phyloP scores from a whole-genome alignment of 306 rosid genomes.

The Fragaria vesca region DNA sequence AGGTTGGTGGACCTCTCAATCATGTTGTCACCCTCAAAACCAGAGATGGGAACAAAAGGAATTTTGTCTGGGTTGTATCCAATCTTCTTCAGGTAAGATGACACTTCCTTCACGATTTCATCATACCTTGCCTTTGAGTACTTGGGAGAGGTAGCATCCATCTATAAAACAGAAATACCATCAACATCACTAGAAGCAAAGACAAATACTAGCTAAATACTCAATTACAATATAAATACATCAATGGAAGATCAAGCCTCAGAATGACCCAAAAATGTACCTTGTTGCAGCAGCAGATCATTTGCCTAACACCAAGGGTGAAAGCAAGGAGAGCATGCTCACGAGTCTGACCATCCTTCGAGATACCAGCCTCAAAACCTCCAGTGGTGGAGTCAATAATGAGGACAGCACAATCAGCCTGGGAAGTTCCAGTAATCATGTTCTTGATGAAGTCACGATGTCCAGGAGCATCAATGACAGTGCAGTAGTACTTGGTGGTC shows the following conservation, averaged over 20 bases:
- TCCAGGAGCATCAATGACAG: constrained; percentile 91
- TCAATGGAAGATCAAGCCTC: not conserved
- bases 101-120: constrained; percentile 90
- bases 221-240: not conserved
- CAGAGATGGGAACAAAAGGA: constrained; percentile 88
- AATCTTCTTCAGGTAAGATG: constrained; percentile 87
- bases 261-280: constrained; percentile 14
- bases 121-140: constrained; percentile 87
- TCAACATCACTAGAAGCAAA: not conserved
- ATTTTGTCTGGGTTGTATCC: constrained; percentile 90
- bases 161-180: constrained; percentile 31
- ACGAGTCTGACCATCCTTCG: constrained; percentile 98
- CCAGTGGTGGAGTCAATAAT: constrained; percentile 91
- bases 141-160: constrained; percentile 92
- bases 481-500: constrained; percentile 90
- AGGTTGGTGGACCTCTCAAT: constrained; percentile 88
- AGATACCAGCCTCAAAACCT: constrained; percentile 93
- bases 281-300: constrained; percentile 96
- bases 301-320: constrained; percentile 91
- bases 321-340: constrained; percentile 93
- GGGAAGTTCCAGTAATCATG: constrained; percentile 92
- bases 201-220: not conserved
- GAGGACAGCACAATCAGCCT: constrained; percentile 90
- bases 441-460: constrained; percentile 93
- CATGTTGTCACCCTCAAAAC: constrained; percentile 94